Evolutionary conservation across 2,329 filamentous ascomycete genomes (phyloP), one percentile per base, ranked within the genome.

Genomic region (Metarhizium sp.): DNA sequence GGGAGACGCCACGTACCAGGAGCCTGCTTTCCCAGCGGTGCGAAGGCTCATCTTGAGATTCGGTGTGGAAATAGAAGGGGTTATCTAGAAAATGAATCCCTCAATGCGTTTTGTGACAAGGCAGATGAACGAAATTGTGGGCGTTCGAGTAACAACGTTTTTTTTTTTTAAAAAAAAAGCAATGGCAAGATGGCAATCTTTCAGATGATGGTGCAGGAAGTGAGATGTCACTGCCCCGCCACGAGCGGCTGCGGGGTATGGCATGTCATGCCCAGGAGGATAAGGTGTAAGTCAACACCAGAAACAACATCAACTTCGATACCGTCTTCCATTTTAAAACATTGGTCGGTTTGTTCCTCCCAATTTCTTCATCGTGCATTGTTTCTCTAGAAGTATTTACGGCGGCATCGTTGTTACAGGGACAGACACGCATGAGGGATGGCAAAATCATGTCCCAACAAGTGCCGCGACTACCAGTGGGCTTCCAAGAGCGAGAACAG

Each of bases 1-100:
- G 6, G 78, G 73, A 57, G 84, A 77, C 51, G 78, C 78, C 6
- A 84, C 78, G 69, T 99, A 99, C 94, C 94, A 99, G 18, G 84
- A 87, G 43, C 89, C 88, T 25, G 92, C 91, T 69, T 97, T 94
- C 55, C 78, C 54, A 14, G 57, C 54, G 8, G 47, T 38, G 25
- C 56, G 46, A 40, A 45, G 45, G 36, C 50, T 32, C 56, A 58
- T 58, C 34, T 43, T 32, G 36, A 48, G 42, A 20, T 10, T 20
- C 16, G 18, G 7, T 6, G 42, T 16, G 7, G 18, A 45, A 16
- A 20, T 2, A 20, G 7, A 16, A 16, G 10, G 18, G 18, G 4
- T 45, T 25, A 8, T 11, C 8, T 45, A 4, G 25, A 25, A 25
- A 25, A 25, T 11, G n/a, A 45, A 45, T 20, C 3, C 6, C 14